Conservation (phyloP, 257 asterid species). For the Verbena officinalis region DNA sequence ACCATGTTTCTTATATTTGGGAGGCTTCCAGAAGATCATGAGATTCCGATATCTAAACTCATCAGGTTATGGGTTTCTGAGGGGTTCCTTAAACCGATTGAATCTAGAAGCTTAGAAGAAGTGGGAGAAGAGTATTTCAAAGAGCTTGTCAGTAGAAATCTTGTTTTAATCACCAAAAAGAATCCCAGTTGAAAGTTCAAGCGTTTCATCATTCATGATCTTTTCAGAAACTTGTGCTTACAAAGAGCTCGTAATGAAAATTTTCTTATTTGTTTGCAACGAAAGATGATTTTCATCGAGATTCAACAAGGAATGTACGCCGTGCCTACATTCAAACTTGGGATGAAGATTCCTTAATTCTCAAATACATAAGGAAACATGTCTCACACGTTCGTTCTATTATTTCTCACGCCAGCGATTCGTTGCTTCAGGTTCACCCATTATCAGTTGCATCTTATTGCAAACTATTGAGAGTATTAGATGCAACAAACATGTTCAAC, state of each 20-base stretch:
- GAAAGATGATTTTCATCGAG: not conserved
- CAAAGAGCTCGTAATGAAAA: not conserved
- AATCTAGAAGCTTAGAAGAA: not conserved
- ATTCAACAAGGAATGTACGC: not conserved
- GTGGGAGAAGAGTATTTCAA: conserved; percentile 1
- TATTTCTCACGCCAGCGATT: too few relatives aligned
- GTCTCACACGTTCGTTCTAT: not conserved
- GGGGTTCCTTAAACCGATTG: not conserved
- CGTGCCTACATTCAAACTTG: not conserved
- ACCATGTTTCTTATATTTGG: conserved; percentile 5
- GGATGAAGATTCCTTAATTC: not conserved
- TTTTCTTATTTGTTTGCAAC: not conserved
- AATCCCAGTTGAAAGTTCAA: not conserved
- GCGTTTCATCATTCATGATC: too few relatives aligned
- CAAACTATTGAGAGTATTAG: conserved; percentile 3
- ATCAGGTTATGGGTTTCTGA: conserved; percentile 2
- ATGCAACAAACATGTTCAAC: conserved; percentile 5
- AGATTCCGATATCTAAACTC: not conserved
- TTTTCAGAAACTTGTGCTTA: not conserved
- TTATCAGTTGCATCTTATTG: not conserved
- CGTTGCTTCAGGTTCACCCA: too few relatives aligned
- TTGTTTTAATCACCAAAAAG: not conserved
- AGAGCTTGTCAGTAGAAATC: conserved; percentile 9
- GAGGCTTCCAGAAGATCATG: conserved; percentile 18
- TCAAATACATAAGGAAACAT: too few relatives aligned